Evolutionary conservation across 2,329 filamentous ascomycete species (phyloP).

Genomic region (Hypoxylon sp.): DNA sequence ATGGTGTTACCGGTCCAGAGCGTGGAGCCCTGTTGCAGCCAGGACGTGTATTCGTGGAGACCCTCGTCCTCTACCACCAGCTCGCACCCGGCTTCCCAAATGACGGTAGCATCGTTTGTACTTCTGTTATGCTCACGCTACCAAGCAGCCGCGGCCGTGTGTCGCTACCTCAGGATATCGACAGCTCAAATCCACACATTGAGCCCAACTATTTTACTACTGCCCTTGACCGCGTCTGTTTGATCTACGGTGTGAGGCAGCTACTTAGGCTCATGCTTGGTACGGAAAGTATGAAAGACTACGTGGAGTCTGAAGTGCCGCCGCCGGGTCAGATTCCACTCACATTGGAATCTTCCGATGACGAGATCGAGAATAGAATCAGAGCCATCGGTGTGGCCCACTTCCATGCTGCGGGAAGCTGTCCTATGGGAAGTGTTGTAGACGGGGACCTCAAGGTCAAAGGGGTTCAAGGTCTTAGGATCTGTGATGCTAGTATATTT

Average conservation of each 20-base stretch:
- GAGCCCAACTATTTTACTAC: slow-evolving; percentile 53
- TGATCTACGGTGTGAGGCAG: slow-evolving; percentile 47
- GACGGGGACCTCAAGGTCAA: slow-evolving; percentile 57
- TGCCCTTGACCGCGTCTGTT: slow-evolving; percentile 50
- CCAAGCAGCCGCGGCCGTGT: slow-evolving; percentile 18
- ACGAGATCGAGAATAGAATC: slow-evolving; percentile 52
- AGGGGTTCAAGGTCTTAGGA: slow-evolving; percentile 57
- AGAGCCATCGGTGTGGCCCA: slow-evolving; percentile 39
- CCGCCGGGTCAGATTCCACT: slow-evolving; percentile 38
- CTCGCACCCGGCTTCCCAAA: slow-evolving; percentile 18
- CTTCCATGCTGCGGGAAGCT: slow-evolving; percentile 52
- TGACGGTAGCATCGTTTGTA: slow-evolving; percentile 20
- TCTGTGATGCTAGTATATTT: slow-evolving; percentile 59
- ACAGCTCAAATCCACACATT: slow-evolving; percentile 29
- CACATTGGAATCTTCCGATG: slow-evolving; percentile 47
- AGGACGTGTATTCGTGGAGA: slow-evolving; percentile 30
- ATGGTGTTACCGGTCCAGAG: slow-evolving; percentile 15
- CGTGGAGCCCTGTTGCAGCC: slow-evolving; percentile 23
- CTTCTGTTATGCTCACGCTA: slow-evolving; percentile 20
- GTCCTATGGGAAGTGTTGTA: slow-evolving; percentile 58
- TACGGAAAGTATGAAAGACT: slow-evolving; percentile 41
- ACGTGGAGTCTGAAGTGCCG: slow-evolving; percentile 50
- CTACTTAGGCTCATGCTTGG: slow-evolving; percentile 46
- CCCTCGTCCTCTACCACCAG: slow-evolving; percentile 21
- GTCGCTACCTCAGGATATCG: slow-evolving; percentile 9